phyloP scores from a whole-genome alignment of 2,329 filamentous ascomycete genomes.

The Fusarium guadeloupense region DNA sequence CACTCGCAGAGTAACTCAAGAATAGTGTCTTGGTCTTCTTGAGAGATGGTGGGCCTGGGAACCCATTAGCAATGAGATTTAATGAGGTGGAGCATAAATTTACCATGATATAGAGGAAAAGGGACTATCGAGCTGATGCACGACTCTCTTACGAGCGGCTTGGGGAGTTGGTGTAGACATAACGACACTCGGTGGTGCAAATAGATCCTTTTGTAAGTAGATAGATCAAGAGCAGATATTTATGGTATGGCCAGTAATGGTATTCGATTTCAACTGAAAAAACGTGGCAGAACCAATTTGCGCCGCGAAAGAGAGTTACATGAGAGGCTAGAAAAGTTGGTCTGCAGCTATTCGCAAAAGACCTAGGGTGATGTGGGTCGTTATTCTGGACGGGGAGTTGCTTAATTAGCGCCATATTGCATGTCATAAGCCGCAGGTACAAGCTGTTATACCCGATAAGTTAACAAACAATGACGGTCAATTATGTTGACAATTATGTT shows the following conservation, averaged over 20 bases:
- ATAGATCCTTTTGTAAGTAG: neutral
- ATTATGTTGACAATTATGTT: neutral
- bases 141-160: slow-evolving; percentile 60
- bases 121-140: slow-evolving; percentile 73
- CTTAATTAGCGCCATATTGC: slow-evolving; percentile 25
- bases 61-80: slow-evolving; percentile 1
- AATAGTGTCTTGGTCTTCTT: slow-evolving; percentile 69
- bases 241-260: neutral
- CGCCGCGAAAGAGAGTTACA: neutral
- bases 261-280: neutral
- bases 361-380: slow-evolving; percentile 22
- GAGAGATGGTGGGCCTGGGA: slow-evolving; percentile 67
- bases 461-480: slow-evolving; percentile 7
- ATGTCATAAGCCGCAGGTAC: slow-evolving; percentile 22
- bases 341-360: slow-evolving; percentile 25
- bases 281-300: neutral
- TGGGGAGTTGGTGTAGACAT: slow-evolving; percentile 43
- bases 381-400: slow-evolving; percentile 21
- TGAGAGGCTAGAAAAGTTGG: slow-evolving; percentile 4
- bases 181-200: neutral
- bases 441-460: slow-evolving; percentile 2
- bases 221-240: too few relatives aligned
- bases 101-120: slow-evolving; percentile 71
- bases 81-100: neutral
- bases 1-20: slow-evolving; percentile 75